phyloP scores from a whole-genome alignment of 1,284 basidiomycete genomes.

The Sporisorium scitamineum region DNA sequence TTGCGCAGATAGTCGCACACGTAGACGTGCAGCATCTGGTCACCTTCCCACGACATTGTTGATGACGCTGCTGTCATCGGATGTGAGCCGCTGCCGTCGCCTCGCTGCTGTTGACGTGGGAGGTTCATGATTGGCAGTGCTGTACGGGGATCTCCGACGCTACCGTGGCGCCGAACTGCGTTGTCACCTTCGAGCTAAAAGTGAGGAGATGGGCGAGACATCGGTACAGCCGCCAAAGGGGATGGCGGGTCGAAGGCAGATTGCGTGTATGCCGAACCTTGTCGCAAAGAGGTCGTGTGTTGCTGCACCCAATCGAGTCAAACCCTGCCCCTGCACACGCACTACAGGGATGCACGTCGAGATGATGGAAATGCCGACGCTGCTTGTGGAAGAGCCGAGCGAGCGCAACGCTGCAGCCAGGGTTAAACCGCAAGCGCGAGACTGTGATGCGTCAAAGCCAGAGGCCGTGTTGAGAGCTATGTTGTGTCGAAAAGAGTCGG shows the following conservation, averaged over 20 bases:
- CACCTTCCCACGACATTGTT: constrained; percentile 29
- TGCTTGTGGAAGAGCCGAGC: neutral
- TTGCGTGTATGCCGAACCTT: neutral
- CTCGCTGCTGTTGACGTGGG: neutral
- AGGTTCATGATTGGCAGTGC: constrained; percentile 3
- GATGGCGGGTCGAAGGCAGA: neutral
- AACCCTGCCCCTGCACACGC: neutral
- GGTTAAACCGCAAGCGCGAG: neutral
- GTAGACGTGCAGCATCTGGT: constrained; percentile 51
- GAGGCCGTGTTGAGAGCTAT: no score
- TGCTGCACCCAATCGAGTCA: no score
- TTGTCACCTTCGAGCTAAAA: neutral
- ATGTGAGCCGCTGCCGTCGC: neutral
- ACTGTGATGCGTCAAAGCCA: neutral
- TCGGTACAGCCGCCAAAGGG: neutral
- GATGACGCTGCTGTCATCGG: neutral
- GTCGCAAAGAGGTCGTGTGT: neutral
- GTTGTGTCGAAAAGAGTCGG: no score
- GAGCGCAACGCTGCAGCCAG: neutral
- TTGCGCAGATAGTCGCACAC: constrained; percentile 48
- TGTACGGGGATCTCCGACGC: neutral
- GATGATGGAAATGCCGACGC: neutral
- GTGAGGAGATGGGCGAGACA: neutral
- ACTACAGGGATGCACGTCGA: neutral
- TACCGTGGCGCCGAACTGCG: neutral